Evolutionary conservation across 176 grass and related monocot species (phyloP).

Genomic region (Otatea glauca): DNA sequence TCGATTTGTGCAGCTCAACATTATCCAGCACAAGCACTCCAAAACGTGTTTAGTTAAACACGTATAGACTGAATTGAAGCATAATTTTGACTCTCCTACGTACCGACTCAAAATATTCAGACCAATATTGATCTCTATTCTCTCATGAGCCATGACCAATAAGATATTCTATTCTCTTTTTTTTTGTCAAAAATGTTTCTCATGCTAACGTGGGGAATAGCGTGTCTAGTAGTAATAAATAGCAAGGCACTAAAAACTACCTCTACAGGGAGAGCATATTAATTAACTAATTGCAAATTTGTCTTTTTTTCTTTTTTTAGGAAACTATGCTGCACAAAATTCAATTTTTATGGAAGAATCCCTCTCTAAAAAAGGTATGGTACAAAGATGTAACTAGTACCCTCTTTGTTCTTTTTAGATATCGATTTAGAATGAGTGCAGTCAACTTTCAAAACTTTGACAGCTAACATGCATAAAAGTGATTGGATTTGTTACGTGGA

Average conservation of each 20-base stretch:
- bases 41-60: background rate
- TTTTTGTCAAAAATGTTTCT: background rate
- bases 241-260: background rate
- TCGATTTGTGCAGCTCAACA: no score
- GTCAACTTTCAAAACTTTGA: no score
- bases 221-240: background rate
- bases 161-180: background rate
- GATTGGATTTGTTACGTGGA: no score
- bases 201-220: background rate
- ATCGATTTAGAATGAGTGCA: no score
- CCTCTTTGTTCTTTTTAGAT: no score
- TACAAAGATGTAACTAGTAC: background rate
- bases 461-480: no score
- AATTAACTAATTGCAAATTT: background rate
- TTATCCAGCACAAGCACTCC: background rate
- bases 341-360: background rate
- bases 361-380: background rate
- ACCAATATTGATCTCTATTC: background rate
- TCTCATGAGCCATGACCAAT: background rate
- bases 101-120: slow-evolving; percentile 8
- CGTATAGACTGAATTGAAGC: background rate
- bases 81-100: no score
- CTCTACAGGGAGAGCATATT: background rate
- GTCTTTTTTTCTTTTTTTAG: background rate
- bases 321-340: background rate